Conservation (phyloP, 257 asterid genomes). For the Fraxinus americana region DNA sequence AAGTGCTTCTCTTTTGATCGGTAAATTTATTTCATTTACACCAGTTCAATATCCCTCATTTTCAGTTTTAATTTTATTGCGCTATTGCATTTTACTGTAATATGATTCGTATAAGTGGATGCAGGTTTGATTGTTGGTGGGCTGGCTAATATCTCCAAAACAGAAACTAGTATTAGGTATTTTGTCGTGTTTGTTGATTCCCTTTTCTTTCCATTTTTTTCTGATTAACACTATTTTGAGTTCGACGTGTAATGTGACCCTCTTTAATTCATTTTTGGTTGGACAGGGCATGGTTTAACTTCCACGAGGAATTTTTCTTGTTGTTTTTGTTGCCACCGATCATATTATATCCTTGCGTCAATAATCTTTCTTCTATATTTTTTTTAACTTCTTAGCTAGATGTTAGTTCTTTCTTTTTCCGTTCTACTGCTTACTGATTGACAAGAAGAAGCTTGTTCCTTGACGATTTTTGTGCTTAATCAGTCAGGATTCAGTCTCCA, state of each 20-base stretch:
- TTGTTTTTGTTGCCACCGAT: constrained; percentile 95
- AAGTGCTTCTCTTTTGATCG: constrained; percentile 98
- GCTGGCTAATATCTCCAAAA: constrained; percentile 83
- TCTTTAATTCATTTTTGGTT: constrained; percentile 23
- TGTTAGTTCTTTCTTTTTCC: constrained; percentile 11
- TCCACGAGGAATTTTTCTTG: constrained; percentile 98
- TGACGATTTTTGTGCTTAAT: constrained; percentile 60
- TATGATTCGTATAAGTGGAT: constrained; percentile 31
- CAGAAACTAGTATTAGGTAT: constrained; percentile 86
- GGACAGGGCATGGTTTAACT: constrained; percentile 97
- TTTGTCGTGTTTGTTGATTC: background rate
- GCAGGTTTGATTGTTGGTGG: constrained; percentile 93
- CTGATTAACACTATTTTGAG: constrained; percentile 2
- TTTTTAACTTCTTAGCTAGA: constrained; percentile 11
- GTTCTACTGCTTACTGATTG: constrained; percentile 24
- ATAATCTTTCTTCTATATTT: constrained; percentile 1
- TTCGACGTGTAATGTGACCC: constrained; percentile 4
- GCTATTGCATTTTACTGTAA: constrained; percentile 13
- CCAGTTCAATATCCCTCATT: background rate
- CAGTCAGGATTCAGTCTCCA: constrained; percentile 97
- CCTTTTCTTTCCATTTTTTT: background rate
- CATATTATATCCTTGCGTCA: constrained; percentile 88
- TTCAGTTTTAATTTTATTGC: constrained; percentile 15
- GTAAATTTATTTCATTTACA: constrained; percentile 34
- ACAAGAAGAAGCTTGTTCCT: constrained; percentile 42